A percentile compares a stretch with the other conserved stretches of the same genome.
Evolutionary conservation across 192 early-diverging fungal species (phyloP).

Genomic region (Dissophora ornata): DNA sequence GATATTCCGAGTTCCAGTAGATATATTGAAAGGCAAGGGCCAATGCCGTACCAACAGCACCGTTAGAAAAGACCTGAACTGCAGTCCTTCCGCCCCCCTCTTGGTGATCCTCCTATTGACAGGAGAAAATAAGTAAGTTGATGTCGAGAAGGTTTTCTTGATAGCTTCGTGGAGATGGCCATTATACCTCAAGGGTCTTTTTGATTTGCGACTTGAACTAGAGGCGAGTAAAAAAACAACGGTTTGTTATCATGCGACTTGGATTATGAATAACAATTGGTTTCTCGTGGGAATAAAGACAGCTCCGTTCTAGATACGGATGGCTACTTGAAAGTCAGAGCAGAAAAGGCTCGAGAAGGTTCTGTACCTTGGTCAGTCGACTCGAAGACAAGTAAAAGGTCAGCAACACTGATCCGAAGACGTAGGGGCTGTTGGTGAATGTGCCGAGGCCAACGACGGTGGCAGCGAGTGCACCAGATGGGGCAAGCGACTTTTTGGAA

Average conservation of each 20-base stretch:
- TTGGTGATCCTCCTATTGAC: slow-evolving; percentile 54
- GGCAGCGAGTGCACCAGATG: slow-evolving; percentile 77
- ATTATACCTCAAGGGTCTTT: slow-evolving; percentile 42
- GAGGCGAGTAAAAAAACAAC: too few relatives aligned
- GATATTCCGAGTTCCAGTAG: slow-evolving; percentile 40
- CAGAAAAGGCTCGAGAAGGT: neutral
- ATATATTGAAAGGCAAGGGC: slow-evolving; percentile 55
- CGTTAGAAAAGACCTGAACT: slow-evolving; percentile 65
- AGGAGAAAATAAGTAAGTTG: too few relatives aligned
- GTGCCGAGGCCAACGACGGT: slow-evolving; percentile 79
- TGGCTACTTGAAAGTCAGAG: neutral
- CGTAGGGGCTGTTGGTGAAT: slow-evolving; percentile 69
- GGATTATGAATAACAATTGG: neutral
- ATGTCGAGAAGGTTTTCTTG: too few relatives aligned
- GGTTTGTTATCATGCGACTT: too few relatives aligned
- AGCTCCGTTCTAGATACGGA: neutral
- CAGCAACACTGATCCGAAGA: slow-evolving; percentile 77
- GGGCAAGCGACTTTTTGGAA: slow-evolving; percentile 75
- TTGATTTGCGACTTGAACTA: slow-evolving; percentile 51
- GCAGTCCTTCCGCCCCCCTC: slow-evolving; percentile 59
- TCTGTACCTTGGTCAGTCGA: slow-evolving; percentile 64
- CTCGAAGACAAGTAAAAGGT: slow-evolving; percentile 80
- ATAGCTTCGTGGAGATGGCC: neutral
- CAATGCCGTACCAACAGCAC: slow-evolving; percentile 57
- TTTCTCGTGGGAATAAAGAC: neutral